Percentiles rank a stretch among this genome's conserved stretches.
Conservation (phyloP, 1,139 yeast genomes). For the Candida mesenterica region DNA sequence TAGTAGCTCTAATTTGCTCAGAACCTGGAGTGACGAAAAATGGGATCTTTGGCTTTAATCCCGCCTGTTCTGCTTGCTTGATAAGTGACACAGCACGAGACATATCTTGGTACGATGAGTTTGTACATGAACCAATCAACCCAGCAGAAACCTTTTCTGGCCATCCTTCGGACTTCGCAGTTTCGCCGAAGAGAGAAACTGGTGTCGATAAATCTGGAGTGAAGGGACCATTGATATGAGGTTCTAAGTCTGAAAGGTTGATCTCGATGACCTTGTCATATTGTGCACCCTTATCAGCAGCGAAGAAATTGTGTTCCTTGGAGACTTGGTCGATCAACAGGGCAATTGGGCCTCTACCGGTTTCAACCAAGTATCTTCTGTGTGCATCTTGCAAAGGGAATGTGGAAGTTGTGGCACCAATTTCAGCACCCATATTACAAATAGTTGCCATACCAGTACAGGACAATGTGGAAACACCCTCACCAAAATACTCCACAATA, state of each 20-base stretch:
- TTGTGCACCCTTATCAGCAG: slow-evolving; percentile 78
- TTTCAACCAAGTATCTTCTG: slow-evolving; percentile 73
- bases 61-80: slow-evolving; percentile 77
- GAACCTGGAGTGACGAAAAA: slow-evolving; percentile 97
- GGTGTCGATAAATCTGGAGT: slow-evolving; percentile 94
- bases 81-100: slow-evolving; percentile 88
- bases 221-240: slow-evolving; percentile 91
- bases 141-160: slow-evolving; percentile 84
- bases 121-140: slow-evolving; percentile 95
- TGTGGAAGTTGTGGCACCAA: slow-evolving; percentile 95
- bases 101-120: slow-evolving; percentile 97
- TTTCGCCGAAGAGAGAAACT: slow-evolving; percentile 64
- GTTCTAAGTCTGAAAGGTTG: slow-evolving; percentile 72
- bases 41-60: slow-evolving; percentile 88
- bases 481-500: slow-evolving; percentile 94
- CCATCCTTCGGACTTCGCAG: slow-evolving; percentile 71
- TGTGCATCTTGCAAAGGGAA: slow-evolving; percentile 95
- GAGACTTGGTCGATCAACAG: slow-evolving; percentile 71
- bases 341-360: slow-evolving; percentile 80
- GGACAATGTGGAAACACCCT: slow-evolving; percentile 79
- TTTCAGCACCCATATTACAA: slow-evolving; percentile 99
- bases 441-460: slow-evolving; percentile 99
- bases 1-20: slow-evolving; percentile 97
- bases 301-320: slow-evolving; percentile 56
- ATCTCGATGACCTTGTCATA: slow-evolving; percentile 85